Base-by-base conservation (phyloP, 139 green algal genomes). In the Yamagishiella unicocca region DNA sequence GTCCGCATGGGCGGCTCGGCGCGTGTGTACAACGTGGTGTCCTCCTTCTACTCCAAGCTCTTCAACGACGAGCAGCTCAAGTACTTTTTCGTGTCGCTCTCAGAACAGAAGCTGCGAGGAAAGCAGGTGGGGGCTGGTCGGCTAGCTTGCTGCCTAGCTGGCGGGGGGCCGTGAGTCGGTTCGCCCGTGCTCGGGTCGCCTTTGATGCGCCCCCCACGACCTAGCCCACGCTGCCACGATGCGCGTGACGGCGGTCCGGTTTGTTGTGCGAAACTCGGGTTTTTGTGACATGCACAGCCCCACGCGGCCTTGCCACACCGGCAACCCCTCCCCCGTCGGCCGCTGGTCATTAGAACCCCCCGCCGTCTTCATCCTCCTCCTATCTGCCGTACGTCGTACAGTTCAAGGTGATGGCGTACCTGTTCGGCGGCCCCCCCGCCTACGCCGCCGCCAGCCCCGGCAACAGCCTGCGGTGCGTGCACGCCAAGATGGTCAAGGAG, bases 111-210 rank as follows among this genome's bases (percentile, higher is more conserved):
- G 4, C 79, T 85, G 61, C 40, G 79, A 4, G 67, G 6, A 40
- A 85, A 74, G 79, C 79, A 82, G 74, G 74, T 82, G 70, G 19
- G 70, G n/a, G n/a, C n/a, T n/a, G n/a, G n/a, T n/a, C n/a, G n/a
- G n/a, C n/a, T n/a, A n/a, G n/a, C n/a, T n/a, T n/a, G n/a, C n/a
- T n/a, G n/a, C n/a, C n/a, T n/a, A n/a, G n/a, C n/a, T n/a, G n/a
- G n/a, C n/a, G n/a, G n/a, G n/a, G n/a, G n/a, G n/a, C n/a, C n/a
- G n/a, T n/a, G n/a, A n/a, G n/a, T n/a, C n/a, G n/a, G n/a, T n/a
- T n/a, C n/a, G n/a, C n/a, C n/a, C n/a, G n/a, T n/a, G n/a, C n/a
- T n/a, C n/a, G n/a, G n/a, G n/a, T n/a, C n/a, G n/a, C n/a, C n/a
- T n/a, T n/a, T n/a, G n/a, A n/a, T n/a, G n/a, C n/a, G n/a, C n/a